Conservation (phyloP, 345 rosid genomes). For the Litchi chinensis region DNA sequence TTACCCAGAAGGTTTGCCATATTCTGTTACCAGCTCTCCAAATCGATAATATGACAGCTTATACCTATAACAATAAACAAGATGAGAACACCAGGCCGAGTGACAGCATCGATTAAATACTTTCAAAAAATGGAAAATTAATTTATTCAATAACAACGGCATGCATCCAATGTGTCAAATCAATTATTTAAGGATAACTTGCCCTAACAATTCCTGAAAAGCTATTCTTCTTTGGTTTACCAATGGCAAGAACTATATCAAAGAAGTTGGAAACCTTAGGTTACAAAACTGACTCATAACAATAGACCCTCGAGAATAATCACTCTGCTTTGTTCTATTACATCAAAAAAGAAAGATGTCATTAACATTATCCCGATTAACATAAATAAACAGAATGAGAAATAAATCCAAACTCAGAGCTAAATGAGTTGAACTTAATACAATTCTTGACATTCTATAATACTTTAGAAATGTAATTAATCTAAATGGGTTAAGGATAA, state of each 20-base stretch:
- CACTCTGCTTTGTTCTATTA: not conserved
- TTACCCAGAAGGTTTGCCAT: slow-evolving; percentile 94
- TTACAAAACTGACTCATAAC: not conserved
- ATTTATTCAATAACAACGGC: not conserved
- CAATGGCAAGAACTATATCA: not conserved
- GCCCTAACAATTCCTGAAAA: not conserved
- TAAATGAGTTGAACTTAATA: not conserved
- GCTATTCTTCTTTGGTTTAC: not conserved
- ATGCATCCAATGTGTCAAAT: not conserved
- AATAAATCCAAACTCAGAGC: not conserved
- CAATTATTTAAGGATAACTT: not conserved
- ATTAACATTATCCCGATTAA: not conserved
- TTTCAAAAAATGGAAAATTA: too few relatives aligned
- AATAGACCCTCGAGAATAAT: slow-evolving; percentile 7
- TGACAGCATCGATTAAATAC: slow-evolving; percentile 1
- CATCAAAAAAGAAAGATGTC: not conserved
- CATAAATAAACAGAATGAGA: not conserved
- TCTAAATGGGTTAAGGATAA: not conserved
- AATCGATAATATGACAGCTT: slow-evolving; percentile 94
- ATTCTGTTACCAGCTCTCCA: slow-evolving; percentile 93
- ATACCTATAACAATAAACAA: slow-evolving; percentile 57
- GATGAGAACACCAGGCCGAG: not conserved
- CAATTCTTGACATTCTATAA: not conserved
- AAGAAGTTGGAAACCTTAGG: not conserved
- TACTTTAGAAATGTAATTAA: not conserved